Conservation (phyloP, 768 basidiomycete genomes). For the Russula virescens region DNA sequence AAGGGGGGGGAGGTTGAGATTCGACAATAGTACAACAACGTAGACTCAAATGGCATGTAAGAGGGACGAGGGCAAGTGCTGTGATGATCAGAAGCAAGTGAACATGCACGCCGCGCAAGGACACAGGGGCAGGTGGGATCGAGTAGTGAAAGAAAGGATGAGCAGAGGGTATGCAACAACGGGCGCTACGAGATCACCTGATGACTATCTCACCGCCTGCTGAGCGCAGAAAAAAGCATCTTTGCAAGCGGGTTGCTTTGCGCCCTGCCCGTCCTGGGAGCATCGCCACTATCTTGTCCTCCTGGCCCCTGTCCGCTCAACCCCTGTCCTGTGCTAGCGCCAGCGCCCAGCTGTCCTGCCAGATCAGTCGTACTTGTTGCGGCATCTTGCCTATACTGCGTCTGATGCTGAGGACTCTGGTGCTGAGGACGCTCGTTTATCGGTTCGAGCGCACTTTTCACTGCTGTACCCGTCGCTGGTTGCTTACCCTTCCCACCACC, state of each 20-base stretch:
- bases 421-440: constrained; percentile 66
- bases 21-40: constrained; percentile 9
- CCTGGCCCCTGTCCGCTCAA: constrained; percentile 13
- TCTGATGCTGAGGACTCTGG: constrained; percentile 26
- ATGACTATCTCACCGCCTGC: constrained; percentile 45
- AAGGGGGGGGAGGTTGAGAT: neutral
- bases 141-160: no score
- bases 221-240: constrained; percentile 82
- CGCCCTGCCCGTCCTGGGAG: constrained; percentile 80
- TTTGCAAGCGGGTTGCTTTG: constrained; percentile 89
- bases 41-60: neutral
- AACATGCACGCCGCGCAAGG: neutral
- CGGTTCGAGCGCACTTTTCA: constrained; percentile 65
- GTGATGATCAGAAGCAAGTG: neutral
- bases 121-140: neutral
- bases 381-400: constrained; percentile 51
- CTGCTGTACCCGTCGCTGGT: constrained; percentile 35
- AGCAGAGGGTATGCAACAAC: neutral
- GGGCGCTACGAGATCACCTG: neutral
- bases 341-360: constrained; percentile 15
- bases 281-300: constrained; percentile 38
- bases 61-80: neutral
- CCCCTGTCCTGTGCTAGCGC: constrained; percentile 8
- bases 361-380: constrained; percentile 74
- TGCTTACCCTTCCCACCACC: constrained; percentile 18